Evolutionary conservation across 257 asterid genomes (phyloP), one percentile per base, ranked within the genome.

Genomic region (Penstemon barbatus): DNA sequence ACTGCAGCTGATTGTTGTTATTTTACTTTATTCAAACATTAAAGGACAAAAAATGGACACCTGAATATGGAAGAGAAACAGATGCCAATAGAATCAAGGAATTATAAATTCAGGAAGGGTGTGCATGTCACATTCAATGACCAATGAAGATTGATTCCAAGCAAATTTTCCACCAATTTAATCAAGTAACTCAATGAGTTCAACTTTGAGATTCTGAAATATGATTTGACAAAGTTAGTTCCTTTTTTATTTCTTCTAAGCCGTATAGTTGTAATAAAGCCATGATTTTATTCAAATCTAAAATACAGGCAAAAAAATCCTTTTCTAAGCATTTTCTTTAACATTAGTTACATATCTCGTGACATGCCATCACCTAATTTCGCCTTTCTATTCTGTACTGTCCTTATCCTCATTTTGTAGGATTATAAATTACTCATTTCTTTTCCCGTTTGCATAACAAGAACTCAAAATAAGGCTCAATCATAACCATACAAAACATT

Each of bases 31-130:
- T 63, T 43, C 49, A 70, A 45, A 25, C 33, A n/a, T 61, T 44
- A 63, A 62, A 68, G 72, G 67, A 58, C 25, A 6, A 45, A 57
- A 25, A 8, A 72, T 52, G 8, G 43, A 50, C 69, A 66, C 83
- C 83, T 81, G 76, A 60, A 78, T 1, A 25, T 25, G 2, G 33
- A 63, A 38, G 74, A 72, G 44, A 40, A 60, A 44, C 37, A 51
- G 51, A 74, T 18, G 56, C 43, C 74, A 3, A 57, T 56, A 72
- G 50, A 73, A 46, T 64, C 58, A 60, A 46, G 67, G 74, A 73
- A 59, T 54, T 40, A 46, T 9, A 50, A 66, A 57, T 40, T 54
- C 74, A 72, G 8, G 37, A 25, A n/a, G 67, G 39, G 51, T 40
- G 43, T 48, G 51, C 7, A 49, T 25, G 8, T 71, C 15, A 43